A percentile compares a stretch with the other conserved stretches of the same genome.
Conservation (phyloP, 1,139 yeast genomes). For the Pneumocystis oryctolagi region DNA sequence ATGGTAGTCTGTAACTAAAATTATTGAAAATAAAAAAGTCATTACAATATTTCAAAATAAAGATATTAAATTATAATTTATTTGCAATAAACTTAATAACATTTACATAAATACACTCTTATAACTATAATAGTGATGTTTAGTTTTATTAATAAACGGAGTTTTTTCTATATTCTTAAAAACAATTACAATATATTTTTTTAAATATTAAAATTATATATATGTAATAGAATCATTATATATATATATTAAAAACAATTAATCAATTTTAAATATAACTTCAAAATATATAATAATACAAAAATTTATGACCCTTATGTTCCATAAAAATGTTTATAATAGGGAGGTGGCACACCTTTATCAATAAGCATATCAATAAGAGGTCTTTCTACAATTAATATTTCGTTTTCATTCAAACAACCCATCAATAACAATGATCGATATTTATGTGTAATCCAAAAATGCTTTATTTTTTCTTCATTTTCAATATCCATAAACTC, state of each 20-base stretch:
- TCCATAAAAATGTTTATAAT: neutral
- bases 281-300: neutral
- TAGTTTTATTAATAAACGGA: too few relatives aligned
- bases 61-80: too few relatives aligned
- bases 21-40: too few relatives aligned
- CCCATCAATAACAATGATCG: conserved; percentile 57
- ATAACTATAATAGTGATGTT: too few relatives aligned
- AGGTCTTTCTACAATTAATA: conserved; percentile 69
- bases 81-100: neutral
- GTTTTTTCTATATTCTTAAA: too few relatives aligned
- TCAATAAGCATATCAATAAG: conserved; percentile 26
- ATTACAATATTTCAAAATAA: neutral
- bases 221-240: neutral
- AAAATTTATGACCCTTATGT: neutral
- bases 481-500: conserved; percentile 1
- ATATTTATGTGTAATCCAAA: conserved; percentile 66
- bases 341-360: neutral
- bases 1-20: too few relatives aligned
- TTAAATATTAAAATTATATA: too few relatives aligned
- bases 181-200: too few relatives aligned
- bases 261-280: neutral
- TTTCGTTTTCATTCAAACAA: conserved; percentile 40
- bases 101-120: neutral
- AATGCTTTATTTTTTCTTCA: conserved; percentile 27
- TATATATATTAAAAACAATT: neutral